Percentiles rank a stretch among this genome's conserved stretches.
Conservation (phyloP, 768 basidiomycete genomes). For the Leccinellum luteum region DNA sequence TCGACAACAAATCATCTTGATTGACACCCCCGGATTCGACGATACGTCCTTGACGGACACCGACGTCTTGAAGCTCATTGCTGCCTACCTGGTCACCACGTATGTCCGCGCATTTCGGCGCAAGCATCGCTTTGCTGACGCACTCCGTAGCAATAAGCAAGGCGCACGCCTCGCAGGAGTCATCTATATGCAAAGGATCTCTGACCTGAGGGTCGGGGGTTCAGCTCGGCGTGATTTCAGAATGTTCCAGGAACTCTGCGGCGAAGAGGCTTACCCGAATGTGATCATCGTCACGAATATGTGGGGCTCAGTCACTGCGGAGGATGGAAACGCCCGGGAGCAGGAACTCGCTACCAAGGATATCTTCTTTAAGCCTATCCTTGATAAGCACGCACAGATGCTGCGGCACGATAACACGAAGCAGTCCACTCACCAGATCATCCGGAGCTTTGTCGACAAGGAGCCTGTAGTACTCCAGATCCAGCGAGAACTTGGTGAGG, state of each 20-base stretch:
- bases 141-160: constrained; percentile 30
- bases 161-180: constrained; percentile 43
- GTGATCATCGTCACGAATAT: constrained; percentile 53
- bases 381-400: constrained; percentile 44
- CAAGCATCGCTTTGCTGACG: constrained; percentile 7
- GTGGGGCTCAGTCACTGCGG: constrained; percentile 43
- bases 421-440: constrained; percentile 44
- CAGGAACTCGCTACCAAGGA: constrained; percentile 38
- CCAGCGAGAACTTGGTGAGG: constrained; percentile 51
- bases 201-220: constrained; percentile 47
- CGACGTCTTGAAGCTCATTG: constrained; percentile 50
- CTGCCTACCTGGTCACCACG: constrained; percentile 36
- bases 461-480: constrained; percentile 46
- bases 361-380: constrained; percentile 50
- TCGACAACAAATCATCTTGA: constrained; percentile 42
- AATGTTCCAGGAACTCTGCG: constrained; percentile 54
- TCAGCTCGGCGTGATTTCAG: constrained; percentile 47
- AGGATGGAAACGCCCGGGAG: constrained; percentile 41
- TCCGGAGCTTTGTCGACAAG: constrained; percentile 41
- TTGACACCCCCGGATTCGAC: constrained; percentile 66
- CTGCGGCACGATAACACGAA: constrained; percentile 42
- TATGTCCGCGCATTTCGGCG: constrained; percentile 8
- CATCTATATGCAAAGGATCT: constrained; percentile 53
- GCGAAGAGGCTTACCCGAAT: constrained; percentile 46
- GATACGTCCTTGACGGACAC: constrained; percentile 50